A percentile compares a stretch with the other conserved stretches of the same genome.
These are phyloP conservation scores for Calocybe indica DNA, from an alignment of 768 basidiomycete genomes.

Conservation along the genomic window DNA sequence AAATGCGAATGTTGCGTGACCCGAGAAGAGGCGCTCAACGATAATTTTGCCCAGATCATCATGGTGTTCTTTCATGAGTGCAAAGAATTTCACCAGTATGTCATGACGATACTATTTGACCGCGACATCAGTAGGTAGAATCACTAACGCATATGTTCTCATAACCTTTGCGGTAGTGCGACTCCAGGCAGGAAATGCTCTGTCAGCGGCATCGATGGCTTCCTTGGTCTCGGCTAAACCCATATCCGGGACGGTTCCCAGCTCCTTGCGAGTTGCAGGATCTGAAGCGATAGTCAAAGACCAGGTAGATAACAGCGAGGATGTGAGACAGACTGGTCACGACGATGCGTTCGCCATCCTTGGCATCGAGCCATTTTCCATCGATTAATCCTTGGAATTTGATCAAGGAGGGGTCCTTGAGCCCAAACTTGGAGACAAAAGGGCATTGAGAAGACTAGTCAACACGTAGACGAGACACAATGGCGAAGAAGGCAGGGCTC, in stretches of 20 bases:
- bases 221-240: constrained; percentile 74
- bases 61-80: constrained; percentile 73
- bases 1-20: constrained; percentile 18
- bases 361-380: constrained; percentile 85
- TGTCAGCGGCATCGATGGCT: constrained; percentile 78
- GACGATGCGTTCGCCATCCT: constrained; percentile 60
- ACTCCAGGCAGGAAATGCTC: constrained; percentile 82
- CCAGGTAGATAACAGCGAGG: too few species aligned
- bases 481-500: not conserved
- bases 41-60: constrained; percentile 88
- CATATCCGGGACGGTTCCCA: constrained; percentile 90
- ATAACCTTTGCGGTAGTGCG: constrained; percentile 79
- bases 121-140: not conserved
- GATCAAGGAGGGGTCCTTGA: constrained; percentile 74
- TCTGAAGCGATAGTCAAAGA: constrained; percentile 37
- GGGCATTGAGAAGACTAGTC: not conserved
- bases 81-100: constrained; percentile 71
- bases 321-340: constrained; percentile 61
- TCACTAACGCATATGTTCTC: constrained; percentile 5
- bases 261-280: constrained; percentile 78
- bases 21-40: constrained; percentile 35
- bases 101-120: constrained; percentile 67
- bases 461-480: not conserved
- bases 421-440: constrained; percentile 44
- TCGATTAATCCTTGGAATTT: constrained; percentile 74